Evolutionary conservation across 2,329 filamentous ascomycete species (phyloP).

Genomic region (Rhinocladiella similis): DNA sequence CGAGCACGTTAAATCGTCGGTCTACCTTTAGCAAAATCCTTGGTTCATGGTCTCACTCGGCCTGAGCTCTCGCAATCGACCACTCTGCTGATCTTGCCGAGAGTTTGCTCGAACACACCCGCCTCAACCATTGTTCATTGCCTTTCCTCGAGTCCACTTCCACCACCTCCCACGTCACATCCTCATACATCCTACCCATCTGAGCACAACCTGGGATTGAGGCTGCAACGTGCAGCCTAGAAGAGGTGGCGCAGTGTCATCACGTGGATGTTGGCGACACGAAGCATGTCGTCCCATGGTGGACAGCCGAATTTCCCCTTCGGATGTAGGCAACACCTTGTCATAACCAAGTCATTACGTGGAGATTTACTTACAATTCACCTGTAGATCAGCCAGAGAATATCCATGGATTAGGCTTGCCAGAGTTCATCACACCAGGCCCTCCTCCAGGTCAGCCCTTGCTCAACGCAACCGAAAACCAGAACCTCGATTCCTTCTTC

Average conservation of each 20-base stretch:
- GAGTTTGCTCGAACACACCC: no score
- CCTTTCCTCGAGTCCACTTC: neutral
- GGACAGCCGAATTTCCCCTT: constrained; percentile 30
- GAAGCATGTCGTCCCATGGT: constrained; percentile 31
- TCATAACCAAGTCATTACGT: neutral
- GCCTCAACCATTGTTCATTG: neutral
- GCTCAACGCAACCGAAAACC: constrained; percentile 28
- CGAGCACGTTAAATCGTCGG: neutral
- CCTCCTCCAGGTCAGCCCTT: constrained; percentile 28
- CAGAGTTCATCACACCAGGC: constrained; percentile 26
- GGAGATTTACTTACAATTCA: constrained; percentile 14
- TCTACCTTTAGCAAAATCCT: neutral
- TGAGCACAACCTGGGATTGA: constrained; percentile 5
- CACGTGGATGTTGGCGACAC: constrained; percentile 27
- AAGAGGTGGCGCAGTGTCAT: constrained; percentile 14
- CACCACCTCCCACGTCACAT: neutral
- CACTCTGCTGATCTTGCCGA: no score
- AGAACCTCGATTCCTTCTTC: constrained; percentile 29
- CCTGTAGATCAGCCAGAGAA: constrained; percentile 26
- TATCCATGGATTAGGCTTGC: constrained; percentile 28
- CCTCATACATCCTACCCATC: neutral
- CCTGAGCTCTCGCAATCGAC: no score
- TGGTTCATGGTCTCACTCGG: neutral
- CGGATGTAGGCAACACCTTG: constrained; percentile 26
- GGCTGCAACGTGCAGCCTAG: constrained; percentile 19